Conservation (phyloP, 208 protist genomes). For the Leishmania tropica region DNA sequence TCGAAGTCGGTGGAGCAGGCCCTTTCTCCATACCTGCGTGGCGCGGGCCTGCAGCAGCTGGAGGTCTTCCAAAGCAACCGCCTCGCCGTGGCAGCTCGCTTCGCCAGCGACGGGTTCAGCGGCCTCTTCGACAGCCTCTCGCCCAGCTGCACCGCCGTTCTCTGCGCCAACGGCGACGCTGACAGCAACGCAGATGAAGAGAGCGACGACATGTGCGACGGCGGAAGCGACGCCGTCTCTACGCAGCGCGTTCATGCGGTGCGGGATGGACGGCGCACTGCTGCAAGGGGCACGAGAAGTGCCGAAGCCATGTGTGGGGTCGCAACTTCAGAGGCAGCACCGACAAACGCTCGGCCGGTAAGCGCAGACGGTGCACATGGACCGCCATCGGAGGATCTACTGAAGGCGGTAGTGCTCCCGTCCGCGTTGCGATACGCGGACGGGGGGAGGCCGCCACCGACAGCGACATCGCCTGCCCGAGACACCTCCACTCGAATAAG, state of each 20-base stretch:
- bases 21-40: slow-evolving; percentile 45
- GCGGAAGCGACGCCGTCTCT: background rate
- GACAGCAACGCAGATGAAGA: background rate
- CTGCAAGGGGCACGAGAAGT: background rate
- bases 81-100: slow-evolving; percentile 39
- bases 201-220: background rate
- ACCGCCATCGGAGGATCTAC: slow-evolving; percentile 1
- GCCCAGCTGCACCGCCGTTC: background rate
- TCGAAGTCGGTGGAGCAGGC: slow-evolving; percentile 30
- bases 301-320: background rate
- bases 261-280: background rate
- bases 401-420: slow-evolving; percentile 6
- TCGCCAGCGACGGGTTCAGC: slow-evolving; percentile 29
- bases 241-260: background rate
- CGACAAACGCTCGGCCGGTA: background rate
- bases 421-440: background rate
- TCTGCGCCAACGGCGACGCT: background rate
- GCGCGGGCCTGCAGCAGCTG: slow-evolving; percentile 46
- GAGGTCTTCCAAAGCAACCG: slow-evolving; percentile 51
- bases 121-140: slow-evolving; percentile 10
- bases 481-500: background rate
- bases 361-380: background rate
- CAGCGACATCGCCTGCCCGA: background rate
- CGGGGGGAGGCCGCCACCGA: background rate
- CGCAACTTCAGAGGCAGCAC: background rate